Evolutionary conservation across 225 moss, liverwort and hornwort genomes (phyloP), one percentile per base, ranked within the genome.

Genomic region (Sphagnum tenellum): DNA sequence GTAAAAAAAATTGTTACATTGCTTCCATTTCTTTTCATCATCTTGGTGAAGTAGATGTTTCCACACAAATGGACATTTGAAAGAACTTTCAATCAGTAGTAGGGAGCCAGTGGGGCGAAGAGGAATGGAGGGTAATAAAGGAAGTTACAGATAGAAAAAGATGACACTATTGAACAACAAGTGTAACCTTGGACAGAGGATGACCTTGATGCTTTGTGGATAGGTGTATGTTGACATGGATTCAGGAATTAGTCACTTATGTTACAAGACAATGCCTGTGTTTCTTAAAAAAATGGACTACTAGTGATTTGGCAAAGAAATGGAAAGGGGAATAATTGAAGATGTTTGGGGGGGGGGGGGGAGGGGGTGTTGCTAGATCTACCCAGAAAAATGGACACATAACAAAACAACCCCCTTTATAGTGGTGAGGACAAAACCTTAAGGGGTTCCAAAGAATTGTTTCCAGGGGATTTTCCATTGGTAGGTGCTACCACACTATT

Each of bases 141-240:
- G 69, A 60, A 53, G 29, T 76, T 74, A 59, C 70, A 49, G 57
- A 5, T 70, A 69, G 66, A 77, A 75, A 63, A 81, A 58, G 63
- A 65, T 63, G 79, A 73, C 56, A 67, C 67, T 57, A 71, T 73
- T 70, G 68, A 66, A 60, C 74, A 70, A 9, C 75, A 78, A 68
- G 81, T 61, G 8, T 56, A 64, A 9, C 60, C 76, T 7, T 98
- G 92, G 92, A 78, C 87, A 46, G 96, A 98, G 71, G 96, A 98
- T 66, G 96, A 98, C 51, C 67, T 91, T 48, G 96, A 98, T 61
- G 75, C 81, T 50, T 69, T 98, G 11, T 93, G 92, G 90, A 77
- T 77, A 77, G 94, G 94, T 50, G 89, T 94, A 47, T 85, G 94
- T 63, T 85, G 91, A 64, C 74, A 86, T 73, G 87, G 94, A 55